Evolutionary conservation across 2,329 filamentous ascomycete species (phyloP).

Genomic region (Epicoccum nigrum): DNA sequence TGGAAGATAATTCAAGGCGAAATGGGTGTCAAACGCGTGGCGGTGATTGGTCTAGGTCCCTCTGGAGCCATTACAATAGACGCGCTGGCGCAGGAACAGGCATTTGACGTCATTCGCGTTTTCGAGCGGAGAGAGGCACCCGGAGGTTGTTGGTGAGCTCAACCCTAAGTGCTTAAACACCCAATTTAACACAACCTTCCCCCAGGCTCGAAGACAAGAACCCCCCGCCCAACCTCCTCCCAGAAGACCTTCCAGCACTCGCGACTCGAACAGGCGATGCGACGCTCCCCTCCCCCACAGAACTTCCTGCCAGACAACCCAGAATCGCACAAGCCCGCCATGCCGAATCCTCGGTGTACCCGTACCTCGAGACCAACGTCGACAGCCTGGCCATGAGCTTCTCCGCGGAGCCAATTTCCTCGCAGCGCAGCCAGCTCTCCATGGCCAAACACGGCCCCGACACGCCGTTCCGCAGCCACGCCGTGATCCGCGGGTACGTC

Average conservation of each 20-base stretch:
- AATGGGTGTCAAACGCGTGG: conserved; percentile 52
- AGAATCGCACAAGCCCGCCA: conserved; percentile 26
- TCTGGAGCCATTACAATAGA: conserved; percentile 66
- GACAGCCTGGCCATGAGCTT: conserved; percentile 65
- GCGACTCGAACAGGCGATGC: conserved; percentile 29
- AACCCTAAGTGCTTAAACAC: not conserved
- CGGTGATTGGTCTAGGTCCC: conserved; percentile 67
- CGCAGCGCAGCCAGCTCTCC: conserved; percentile 50
- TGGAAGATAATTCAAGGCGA: not conserved
- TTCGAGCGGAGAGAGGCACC: conserved; percentile 66
- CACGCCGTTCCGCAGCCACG: conserved; percentile 68
- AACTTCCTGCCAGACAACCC: conserved; percentile 27
- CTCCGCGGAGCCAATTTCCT: conserved; percentile 61
- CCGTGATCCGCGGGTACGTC: conserved; percentile 62
- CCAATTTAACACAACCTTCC: not conserved
- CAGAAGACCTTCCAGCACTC: conserved; percentile 26
- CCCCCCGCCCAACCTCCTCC: conserved; percentile 28
- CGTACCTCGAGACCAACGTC: conserved; percentile 70
- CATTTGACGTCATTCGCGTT: conserved; percentile 64
- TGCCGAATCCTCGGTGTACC: conserved; percentile 56
- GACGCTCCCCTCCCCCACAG: conserved; percentile 23
- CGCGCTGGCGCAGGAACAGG: conserved; percentile 63
- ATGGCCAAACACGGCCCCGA: conserved; percentile 58
- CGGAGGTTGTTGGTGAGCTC: conserved; percentile 68
- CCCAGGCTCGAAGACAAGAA: conserved; percentile 31